Conservation (phyloP, 768 basidiomycete genomes). For the Suillus hirtellus region DNA sequence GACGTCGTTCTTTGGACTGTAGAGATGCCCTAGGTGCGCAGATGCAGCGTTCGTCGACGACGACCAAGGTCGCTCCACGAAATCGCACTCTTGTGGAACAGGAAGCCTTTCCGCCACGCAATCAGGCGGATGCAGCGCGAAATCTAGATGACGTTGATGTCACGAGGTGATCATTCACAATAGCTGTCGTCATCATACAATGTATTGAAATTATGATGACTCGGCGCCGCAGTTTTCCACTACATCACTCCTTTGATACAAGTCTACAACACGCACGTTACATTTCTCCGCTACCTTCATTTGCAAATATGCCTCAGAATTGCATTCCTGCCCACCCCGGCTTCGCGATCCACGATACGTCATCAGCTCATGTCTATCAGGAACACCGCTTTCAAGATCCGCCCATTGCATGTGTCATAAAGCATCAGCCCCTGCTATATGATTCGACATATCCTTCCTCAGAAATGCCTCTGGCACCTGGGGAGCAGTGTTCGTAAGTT, state of each 20-base stretch:
- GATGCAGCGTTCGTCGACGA: background rate
- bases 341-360: background rate
- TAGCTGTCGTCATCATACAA: background rate
- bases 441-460: background rate
- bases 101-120: background rate
- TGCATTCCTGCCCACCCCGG: background rate
- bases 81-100: background rate
- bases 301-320: background rate
- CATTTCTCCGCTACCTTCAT: slow-evolving; percentile 3
- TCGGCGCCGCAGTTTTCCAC: background rate
- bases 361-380: background rate
- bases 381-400: background rate
- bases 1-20: background rate
- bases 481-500: background rate
- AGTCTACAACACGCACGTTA: background rate
- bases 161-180: slow-evolving; percentile 1
- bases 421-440: background rate
- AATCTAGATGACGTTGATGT: background rate
- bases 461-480: background rate
- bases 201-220: slow-evolving; percentile 1
- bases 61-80: background rate
- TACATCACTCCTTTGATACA: background rate
- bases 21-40: slow-evolving; percentile 2
- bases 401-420: background rate
- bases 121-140: background rate